Conservation (phyloP, 129 eudicot genomes). For the Lactuca sativa region DNA sequence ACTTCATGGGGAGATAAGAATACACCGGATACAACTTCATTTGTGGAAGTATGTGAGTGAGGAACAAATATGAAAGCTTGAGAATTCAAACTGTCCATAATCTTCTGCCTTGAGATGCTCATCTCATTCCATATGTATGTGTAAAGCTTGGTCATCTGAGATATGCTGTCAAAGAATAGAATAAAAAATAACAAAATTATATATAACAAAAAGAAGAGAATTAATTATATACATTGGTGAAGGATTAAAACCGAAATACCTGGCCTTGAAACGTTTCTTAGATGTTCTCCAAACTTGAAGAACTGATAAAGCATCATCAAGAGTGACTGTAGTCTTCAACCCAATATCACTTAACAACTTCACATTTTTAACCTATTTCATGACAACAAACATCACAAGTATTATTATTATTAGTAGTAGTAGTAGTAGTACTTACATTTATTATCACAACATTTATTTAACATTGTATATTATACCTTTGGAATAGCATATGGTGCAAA, state of each 20-base stretch:
- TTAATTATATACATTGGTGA: not conserved
- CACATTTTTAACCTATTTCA: conserved; percentile 56
- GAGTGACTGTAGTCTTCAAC: conserved; percentile 51
- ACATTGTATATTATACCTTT: conserved; percentile 40
- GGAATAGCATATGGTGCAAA: conserved; percentile 66
- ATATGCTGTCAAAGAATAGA: conserved; percentile 44
- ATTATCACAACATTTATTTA: too few relatives aligned
- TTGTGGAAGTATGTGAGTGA: conserved; percentile 19
- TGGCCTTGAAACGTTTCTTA: conserved; percentile 54
- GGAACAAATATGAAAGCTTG: conserved; percentile 74
- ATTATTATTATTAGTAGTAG: not conserved
- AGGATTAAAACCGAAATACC: conserved; percentile 38
- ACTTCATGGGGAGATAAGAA: conserved; percentile 65
- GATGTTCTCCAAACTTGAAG: conserved; percentile 55
- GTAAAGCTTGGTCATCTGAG: conserved; percentile 75
- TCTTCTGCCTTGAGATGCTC: conserved; percentile 49
- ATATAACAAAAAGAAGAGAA: not conserved
- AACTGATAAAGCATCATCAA: conserved; percentile 58
- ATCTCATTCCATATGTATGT: conserved; percentile 64
- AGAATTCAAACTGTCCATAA: conserved; percentile 44
- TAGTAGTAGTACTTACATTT: too few relatives aligned
- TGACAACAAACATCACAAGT: not conserved
- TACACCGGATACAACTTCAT: conserved; percentile 58
- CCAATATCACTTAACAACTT: conserved; percentile 61
- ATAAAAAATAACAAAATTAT: not conserved